These are phyloP conservation scores for Xylariaceae sp. DNA, from an alignment of 2,329 filamentous ascomycete genomes.

Conservation along the genomic window DNA sequence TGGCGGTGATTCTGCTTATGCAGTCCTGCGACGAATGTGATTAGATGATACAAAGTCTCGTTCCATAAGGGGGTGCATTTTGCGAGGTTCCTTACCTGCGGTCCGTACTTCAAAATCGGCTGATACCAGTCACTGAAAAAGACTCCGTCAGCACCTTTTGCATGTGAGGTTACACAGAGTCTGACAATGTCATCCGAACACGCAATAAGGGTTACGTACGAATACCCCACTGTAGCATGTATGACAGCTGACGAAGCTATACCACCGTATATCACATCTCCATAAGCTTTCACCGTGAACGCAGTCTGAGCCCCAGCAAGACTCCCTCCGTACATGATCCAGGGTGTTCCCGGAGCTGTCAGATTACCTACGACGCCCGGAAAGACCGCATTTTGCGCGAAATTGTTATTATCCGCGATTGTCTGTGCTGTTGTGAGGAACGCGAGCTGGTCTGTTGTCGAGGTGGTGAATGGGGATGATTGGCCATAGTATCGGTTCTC, in stretches of 20 bases:
- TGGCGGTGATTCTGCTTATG: slow-evolving; percentile 45
- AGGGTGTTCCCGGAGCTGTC: slow-evolving; percentile 41
- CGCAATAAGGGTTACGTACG: slow-evolving; percentile 12
- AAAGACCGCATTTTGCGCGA: slow-evolving; percentile 45
- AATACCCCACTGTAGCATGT: slow-evolving; percentile 41
- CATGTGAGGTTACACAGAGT: not conserved
- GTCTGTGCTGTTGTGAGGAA: slow-evolving; percentile 52
- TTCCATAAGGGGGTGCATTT: not conserved
- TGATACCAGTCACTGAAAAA: slow-evolving; percentile 42
- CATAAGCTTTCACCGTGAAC: slow-evolving; percentile 46
- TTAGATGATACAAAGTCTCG: not conserved
- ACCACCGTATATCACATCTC: slow-evolving; percentile 45
- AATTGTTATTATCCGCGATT: slow-evolving; percentile 51
- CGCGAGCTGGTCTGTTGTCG: slow-evolving; percentile 46
- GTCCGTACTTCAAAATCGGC: slow-evolving; percentile 48
- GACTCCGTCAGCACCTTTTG: not conserved
- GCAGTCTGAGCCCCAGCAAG: slow-evolving; percentile 31
- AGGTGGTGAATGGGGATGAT: slow-evolving; percentile 46
- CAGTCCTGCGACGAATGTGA: slow-evolving; percentile 35
- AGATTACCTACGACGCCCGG: slow-evolving; percentile 41
- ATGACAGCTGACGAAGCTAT: slow-evolving; percentile 47
- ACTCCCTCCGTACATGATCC: slow-evolving; percentile 33
- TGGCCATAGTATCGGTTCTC: slow-evolving; percentile 51
- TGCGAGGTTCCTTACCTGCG: slow-evolving; percentile 28
- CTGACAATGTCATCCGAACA: not conserved